Evolutionary conservation across 2,329 filamentous ascomycete genomes (phyloP), one percentile per base, ranked within the genome.

Genomic region (Zymoseptoria tritici): DNA sequence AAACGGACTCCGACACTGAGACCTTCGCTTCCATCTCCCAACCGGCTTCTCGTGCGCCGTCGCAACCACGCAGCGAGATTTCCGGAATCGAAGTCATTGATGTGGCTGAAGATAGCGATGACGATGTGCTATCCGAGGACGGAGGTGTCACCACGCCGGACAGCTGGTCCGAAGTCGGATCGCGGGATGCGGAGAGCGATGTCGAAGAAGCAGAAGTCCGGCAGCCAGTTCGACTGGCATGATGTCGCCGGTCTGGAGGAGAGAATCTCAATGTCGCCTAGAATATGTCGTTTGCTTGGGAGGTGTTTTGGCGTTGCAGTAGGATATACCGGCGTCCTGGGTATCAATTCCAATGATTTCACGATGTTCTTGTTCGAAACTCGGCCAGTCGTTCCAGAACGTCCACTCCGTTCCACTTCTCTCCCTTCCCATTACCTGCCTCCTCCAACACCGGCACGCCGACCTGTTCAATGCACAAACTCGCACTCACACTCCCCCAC

Each of bases 391-490:
- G 74, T 31, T 79, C 72, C 54, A 70, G 62, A 53, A 78, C 77
- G 55, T 64, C 62, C n/a, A 73, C 72, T 13, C 74, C 76, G 63
- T 82, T 82, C 80, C 80, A 82, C 29, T 63, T 71, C 67, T 81
- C 80, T 52, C 52, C 11, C 16, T 71, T 60, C 31, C 52, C 19
- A 53, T 54, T 60, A 5, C 67, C 54, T 20, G 31, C 6, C 31
- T 52, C 65, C 56, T 68, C 69, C 57, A 91, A 70, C 0, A 73
- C 72, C 0, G 93, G 93, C 73, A 95, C 84, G 0, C 94, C 93
- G 56, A 96, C 86, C 74, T 99, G 94, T 75, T 99, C 92, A 68
- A 99, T 96, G 16, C 90, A 90, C 74, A 96, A 94, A 69, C 91
- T 92, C 7, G 94, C 93, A 2, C 91, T 88, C 5, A 97, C 82